Evolutionary conservation across 805 yeast species (phyloP).

Genomic region (Candida boidinii): DNA sequence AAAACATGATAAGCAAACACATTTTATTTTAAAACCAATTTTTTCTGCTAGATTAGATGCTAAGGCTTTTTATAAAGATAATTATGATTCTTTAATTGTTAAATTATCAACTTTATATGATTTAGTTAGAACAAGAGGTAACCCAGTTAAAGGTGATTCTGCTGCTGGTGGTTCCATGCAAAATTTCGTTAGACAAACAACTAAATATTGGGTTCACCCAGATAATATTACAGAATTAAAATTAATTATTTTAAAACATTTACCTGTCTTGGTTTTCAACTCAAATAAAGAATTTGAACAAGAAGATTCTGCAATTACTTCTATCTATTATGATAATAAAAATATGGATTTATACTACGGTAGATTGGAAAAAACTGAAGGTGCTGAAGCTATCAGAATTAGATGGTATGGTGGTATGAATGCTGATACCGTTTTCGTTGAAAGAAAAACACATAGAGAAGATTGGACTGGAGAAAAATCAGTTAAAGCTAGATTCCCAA

Average conservation of each 20-base stretch:
- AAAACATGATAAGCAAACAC: constrained; percentile 90
- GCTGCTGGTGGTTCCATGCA: constrained; percentile 98
- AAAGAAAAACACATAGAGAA: constrained; percentile 96
- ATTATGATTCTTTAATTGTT: constrained; percentile 83
- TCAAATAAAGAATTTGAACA: constrained; percentile 91
- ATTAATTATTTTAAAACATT: constrained; percentile 83
- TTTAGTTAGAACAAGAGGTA: constrained; percentile 90
- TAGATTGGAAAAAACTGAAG: constrained; percentile 91
- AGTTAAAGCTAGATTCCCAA: constrained; percentile 93
- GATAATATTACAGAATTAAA: constrained; percentile 96
- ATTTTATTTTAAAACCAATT: constrained; percentile 75
- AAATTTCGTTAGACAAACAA: constrained; percentile 96
- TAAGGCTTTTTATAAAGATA: constrained; percentile 93
- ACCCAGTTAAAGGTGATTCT: constrained; percentile 90
- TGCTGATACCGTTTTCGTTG: constrained; percentile 86
- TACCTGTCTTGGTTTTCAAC: constrained; percentile 95
- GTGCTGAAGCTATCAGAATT: constrained; percentile 96
- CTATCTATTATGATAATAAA: constrained; percentile 89
- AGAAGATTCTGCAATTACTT: constrained; percentile 94
- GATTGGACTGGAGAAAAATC: constrained; percentile 99
- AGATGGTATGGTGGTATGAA: constrained; percentile 99
- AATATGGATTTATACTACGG: constrained; percentile 90
- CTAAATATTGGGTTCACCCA: constrained; percentile 99
- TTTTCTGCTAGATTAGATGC: constrained; percentile 89
- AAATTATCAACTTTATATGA: constrained; percentile 85